Evolutionary conservation across 805 yeast species (phyloP), one percentile per base, ranked within the genome.

Genomic region (Ascoidea rubescens): DNA sequence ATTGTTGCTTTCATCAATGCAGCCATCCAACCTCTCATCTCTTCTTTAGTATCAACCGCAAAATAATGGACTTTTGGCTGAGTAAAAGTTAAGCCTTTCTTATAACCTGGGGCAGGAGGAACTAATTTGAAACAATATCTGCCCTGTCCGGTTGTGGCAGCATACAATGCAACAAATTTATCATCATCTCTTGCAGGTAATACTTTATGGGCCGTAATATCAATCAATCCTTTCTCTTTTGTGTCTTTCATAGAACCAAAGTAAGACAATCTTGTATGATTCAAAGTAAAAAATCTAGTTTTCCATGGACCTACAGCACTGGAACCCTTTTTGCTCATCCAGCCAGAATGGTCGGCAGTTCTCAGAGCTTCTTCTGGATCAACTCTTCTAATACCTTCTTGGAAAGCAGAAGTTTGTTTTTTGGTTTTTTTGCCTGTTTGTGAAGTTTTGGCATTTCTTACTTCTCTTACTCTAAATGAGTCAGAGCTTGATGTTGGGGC

Each of bases 41-140:
- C 98, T 50, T 88, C 96, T 53, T 75, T 78, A 0, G 87, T 76
- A 50, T 93, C 97, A 47, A 91, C 96, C 0, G 98, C 97, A 74
- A 93, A 93, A 66, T 84, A 93, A 62, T 93, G 99, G 5, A 89
- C 86, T 58, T 89, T 87, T 32, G 96, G 99, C 57, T 90, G 96
- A 0, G 99, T 93, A 65, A 93, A 93, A 0, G 96, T 90, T 53
- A 93, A 77, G 0, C 98, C 98, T 68, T 90, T 91, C 58, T 84
- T 82, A 51, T 91, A 87, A 0, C 99, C 99, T 0, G 98, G 98
- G 1, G 95, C 96, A 0, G 99, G 99, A 7, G 99, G 99, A 4
- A 90, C 79, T 10, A 93, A 65, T 66, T 90, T 90, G 72, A 93
- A 91, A 61, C 96, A 88, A 63, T 80, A 87, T 46, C 95, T 75